These are phyloP conservation scores for Patellifolia procumbens DNA, from an alignment of 179 eudicot species.

Conservation along the genomic window DNA sequence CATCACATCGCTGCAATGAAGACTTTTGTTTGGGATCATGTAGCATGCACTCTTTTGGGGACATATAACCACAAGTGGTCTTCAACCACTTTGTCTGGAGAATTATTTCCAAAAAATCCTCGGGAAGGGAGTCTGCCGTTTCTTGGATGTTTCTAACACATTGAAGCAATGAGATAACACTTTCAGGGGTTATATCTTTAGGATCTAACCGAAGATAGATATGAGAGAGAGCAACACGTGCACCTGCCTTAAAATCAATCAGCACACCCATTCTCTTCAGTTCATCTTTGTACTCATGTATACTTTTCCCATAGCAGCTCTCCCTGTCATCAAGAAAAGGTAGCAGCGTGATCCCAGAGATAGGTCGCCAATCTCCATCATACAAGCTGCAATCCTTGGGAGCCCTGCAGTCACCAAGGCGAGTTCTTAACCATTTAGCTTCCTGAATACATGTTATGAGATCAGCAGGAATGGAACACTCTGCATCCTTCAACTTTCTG, in stretches of 20 bases:
- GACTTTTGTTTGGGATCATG: slow-evolving; percentile 29
- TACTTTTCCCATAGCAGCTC: slow-evolving; percentile 42
- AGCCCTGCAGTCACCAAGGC: slow-evolving; percentile 45
- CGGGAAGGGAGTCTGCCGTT: slow-evolving; percentile 16
- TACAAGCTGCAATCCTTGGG: slow-evolving; percentile 59
- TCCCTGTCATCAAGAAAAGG: slow-evolving; percentile 72
- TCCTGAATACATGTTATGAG: slow-evolving; percentile 39
- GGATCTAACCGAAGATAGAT: slow-evolving; percentile 25
- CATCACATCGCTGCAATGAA: slow-evolving; percentile 44
- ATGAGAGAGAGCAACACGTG: slow-evolving; percentile 40
- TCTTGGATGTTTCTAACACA: not conserved
- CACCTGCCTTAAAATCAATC: slow-evolving; percentile 39
- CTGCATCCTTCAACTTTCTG: slow-evolving; percentile 28
- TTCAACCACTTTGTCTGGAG: slow-evolving; percentile 46
- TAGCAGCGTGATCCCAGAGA: slow-evolving; percentile 48
- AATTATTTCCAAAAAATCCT: slow-evolving; percentile 28
- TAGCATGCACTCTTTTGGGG: slow-evolving; percentile 48
- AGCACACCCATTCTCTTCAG: slow-evolving; percentile 55
- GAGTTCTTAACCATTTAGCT: slow-evolving; percentile 58
- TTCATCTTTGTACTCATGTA: slow-evolving; percentile 49
- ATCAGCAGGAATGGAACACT: slow-evolving; percentile 31
- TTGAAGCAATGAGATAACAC: not conserved
- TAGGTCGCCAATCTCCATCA: slow-evolving; percentile 49
- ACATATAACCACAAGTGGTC: slow-evolving; percentile 45
- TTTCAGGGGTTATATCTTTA: too few species aligned